A percentile compares a stretch with the other conserved stretches of the same genome.
Evolutionary conservation across 2,329 filamentous ascomycete genomes (phyloP).

Genomic region (Diaporthe helianthi): DNA sequence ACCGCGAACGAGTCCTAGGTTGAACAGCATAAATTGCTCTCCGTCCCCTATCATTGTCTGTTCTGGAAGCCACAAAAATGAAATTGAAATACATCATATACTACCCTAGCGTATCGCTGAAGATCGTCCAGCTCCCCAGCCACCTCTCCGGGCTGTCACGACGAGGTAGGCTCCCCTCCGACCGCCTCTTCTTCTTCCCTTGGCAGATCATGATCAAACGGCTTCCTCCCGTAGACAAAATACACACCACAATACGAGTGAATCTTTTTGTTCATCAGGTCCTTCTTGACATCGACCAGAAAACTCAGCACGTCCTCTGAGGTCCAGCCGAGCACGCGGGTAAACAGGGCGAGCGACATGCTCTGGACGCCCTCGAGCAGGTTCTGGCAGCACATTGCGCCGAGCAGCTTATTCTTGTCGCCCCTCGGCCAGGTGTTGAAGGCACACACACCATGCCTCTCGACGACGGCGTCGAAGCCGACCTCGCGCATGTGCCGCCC

Average conservation of each 20-base stretch:
- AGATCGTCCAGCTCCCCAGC: too few relatives aligned
- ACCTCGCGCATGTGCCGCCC: constrained; percentile 41
- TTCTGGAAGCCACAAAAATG: background rate
- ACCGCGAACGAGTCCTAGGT: too few relatives aligned
- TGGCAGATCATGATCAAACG: constrained; percentile 9
- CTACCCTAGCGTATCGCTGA: too few relatives aligned
- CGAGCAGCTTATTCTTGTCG: constrained; percentile 44
- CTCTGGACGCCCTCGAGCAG: constrained; percentile 42
- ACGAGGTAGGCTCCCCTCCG: background rate
- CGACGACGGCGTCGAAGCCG: constrained; percentile 43
- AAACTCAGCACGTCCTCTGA: constrained; percentile 40
- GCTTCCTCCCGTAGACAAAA: constrained; percentile 35
- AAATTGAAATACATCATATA: background rate
- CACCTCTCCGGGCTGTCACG: background rate
- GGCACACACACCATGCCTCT: constrained; percentile 43
- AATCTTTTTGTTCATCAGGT: constrained; percentile 42
- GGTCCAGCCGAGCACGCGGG: constrained; percentile 42
- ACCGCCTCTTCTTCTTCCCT: background rate
- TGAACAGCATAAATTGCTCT: too few relatives aligned
- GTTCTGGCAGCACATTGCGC: constrained; percentile 43
- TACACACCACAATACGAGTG: constrained; percentile 46
- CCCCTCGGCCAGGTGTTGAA: constrained; percentile 47
- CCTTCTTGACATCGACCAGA: constrained; percentile 42
- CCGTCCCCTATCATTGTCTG: background rate
- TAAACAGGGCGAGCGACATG: constrained; percentile 44